Conservation (phyloP, 345 rosid genomes). For the Dipteronia sinensis region DNA sequence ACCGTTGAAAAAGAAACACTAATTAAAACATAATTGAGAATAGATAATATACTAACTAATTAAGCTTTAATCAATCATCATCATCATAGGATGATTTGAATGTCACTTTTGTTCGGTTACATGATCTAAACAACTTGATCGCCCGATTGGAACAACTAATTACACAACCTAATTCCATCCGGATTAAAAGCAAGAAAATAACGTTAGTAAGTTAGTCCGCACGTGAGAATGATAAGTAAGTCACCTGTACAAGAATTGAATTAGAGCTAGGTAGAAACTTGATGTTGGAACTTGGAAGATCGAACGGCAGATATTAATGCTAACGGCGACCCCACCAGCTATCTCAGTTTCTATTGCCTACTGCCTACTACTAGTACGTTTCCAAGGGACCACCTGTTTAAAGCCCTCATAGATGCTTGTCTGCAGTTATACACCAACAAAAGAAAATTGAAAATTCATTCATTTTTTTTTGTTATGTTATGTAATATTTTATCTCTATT, state of each 20-base stretch:
- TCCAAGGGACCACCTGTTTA: slow-evolving; percentile 69
- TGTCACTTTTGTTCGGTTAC: background rate
- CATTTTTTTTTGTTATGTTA: too few species aligned
- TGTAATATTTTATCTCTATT: too few species aligned
- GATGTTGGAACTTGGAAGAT: background rate
- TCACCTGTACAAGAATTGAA: background rate
- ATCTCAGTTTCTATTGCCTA: slow-evolving; percentile 26
- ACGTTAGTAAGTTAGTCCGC: too few species aligned
- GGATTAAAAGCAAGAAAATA: too few species aligned
- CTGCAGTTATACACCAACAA: slow-evolving; percentile 37
- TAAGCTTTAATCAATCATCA: background rate
- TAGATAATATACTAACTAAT: too few species aligned
- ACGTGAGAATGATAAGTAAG: too few species aligned
- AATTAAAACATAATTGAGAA: background rate
- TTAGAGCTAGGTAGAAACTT: too few species aligned
- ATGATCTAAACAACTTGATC: background rate
- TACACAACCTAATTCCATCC: too few species aligned
- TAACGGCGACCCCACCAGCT: background rate
- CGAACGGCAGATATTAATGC: background rate
- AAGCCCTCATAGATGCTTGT: slow-evolving; percentile 53
- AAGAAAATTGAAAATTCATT: too few species aligned
- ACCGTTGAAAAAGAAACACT: background rate
- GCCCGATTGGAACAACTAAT: background rate
- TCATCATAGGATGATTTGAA: background rate
- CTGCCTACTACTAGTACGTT: slow-evolving; percentile 24